A percentile compares a stretch with the other conserved stretches of the same genome.
These are phyloP conservation scores for Xylariaceae sp. DNA, from an alignment of 2,329 filamentous ascomycete genomes.

Conservation along the genomic window DNA sequence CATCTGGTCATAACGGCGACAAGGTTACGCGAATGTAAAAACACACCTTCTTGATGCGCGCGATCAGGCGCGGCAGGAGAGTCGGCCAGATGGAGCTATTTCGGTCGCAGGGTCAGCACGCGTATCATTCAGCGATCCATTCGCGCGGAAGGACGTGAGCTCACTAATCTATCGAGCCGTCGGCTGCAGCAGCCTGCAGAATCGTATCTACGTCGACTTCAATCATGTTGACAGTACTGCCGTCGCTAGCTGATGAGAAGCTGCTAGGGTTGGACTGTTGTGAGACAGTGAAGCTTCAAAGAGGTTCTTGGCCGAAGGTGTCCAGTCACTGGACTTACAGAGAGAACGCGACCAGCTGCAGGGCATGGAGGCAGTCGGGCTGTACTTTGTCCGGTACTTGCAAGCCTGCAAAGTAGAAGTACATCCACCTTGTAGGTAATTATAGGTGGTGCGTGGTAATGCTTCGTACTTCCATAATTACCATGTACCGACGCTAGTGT, in stretches of 20 bases:
- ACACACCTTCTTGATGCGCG: constrained; percentile 48
- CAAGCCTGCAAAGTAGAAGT: background rate
- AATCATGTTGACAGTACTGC: constrained; percentile 37
- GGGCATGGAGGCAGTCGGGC: too few species aligned
- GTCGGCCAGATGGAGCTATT: constrained; percentile 36
- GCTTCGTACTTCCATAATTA: background rate
- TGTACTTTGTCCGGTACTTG: too few species aligned
- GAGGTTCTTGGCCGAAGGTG: background rate
- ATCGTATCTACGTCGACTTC: constrained; percentile 52
- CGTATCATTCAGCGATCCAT: background rate
- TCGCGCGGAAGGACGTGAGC: constrained; percentile 36
- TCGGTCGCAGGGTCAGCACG: constrained; percentile 18
- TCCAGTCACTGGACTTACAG: background rate
- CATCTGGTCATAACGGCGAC: background rate
- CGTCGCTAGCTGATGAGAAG: background rate
- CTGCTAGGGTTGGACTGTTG: constrained; percentile 1
- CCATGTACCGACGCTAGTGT: too few species aligned
- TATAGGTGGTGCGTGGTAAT: background rate
- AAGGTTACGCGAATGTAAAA: constrained; percentile 19
- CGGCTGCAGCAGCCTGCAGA: constrained; percentile 45
- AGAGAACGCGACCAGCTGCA: too few species aligned
- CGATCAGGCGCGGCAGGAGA: constrained; percentile 35
- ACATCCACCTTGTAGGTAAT: background rate
- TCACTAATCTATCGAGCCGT: constrained; percentile 53
- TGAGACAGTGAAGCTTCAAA: constrained; percentile 8